Conservation (phyloP, 2,329 filamentous ascomycete genomes). For the Mycogone perniciosa region DNA sequence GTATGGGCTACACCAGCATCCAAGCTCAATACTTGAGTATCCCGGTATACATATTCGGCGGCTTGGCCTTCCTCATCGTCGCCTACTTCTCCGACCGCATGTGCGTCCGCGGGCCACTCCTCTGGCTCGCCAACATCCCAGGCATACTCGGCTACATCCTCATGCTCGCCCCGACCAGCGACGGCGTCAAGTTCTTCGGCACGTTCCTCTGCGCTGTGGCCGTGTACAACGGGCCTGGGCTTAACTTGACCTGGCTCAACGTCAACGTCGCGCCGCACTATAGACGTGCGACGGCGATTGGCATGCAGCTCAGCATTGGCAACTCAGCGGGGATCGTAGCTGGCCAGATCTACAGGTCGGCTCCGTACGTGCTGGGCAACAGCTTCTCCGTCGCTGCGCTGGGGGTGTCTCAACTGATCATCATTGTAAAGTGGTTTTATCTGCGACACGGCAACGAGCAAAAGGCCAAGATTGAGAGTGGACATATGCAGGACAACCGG, state of each 20-base stretch:
- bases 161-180: conserved; percentile 40
- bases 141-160: conserved; percentile 45
- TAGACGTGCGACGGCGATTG: conserved; percentile 39
- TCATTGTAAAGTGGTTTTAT: conserved; percentile 36
- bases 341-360: conserved; percentile 30
- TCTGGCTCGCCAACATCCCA: conserved; percentile 50
- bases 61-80: conserved; percentile 36
- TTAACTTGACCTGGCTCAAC: conserved; percentile 42
- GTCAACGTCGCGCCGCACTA: conserved; percentile 41
- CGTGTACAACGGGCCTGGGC: conserved; percentile 41
- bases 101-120: conserved; percentile 32
- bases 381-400: conserved; percentile 21
- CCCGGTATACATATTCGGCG: conserved; percentile 49
- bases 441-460: conserved; percentile 37
- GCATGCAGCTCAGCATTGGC: conserved; percentile 38
- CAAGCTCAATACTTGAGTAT: conserved; percentile 49
- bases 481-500: conserved; percentile 37
- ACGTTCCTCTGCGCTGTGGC: conserved; percentile 42
- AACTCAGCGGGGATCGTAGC: conserved; percentile 41
- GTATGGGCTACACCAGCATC: conserved; percentile 45
- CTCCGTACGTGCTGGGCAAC: conserved; percentile 27
- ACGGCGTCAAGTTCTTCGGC: conserved; percentile 44
- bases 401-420: conserved; percentile 28
- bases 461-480: conserved; percentile 28
- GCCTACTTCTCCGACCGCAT: conserved; percentile 42